phyloP scores from a whole-genome alignment of 2,329 filamentous ascomycete species.

The Diaporthe sp. region DNA sequence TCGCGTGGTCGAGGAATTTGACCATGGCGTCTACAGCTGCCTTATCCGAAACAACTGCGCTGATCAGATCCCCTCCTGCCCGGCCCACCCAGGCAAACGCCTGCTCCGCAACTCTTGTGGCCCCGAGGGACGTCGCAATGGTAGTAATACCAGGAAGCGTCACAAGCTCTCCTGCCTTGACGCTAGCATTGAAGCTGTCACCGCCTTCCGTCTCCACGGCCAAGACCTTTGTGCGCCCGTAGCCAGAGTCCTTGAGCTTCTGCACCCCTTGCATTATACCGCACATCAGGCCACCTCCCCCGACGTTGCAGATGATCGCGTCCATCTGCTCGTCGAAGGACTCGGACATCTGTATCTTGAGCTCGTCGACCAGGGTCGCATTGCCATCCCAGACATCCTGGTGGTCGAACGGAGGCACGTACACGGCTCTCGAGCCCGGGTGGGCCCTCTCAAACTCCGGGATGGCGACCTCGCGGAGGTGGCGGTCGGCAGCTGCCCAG shows the following conservation, averaged over 20 bases:
- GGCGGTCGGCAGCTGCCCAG: constrained; percentile 77
- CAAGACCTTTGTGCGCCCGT: constrained; percentile 61
- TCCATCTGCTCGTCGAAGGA: constrained; percentile 57
- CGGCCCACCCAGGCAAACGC: constrained; percentile 70
- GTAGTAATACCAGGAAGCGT: constrained; percentile 78
- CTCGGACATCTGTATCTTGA: constrained; percentile 50
- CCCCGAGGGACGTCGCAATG: constrained; percentile 78
- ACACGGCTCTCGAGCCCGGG: constrained; percentile 60
- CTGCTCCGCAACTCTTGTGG: constrained; percentile 70
- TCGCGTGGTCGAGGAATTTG: constrained; percentile 83
- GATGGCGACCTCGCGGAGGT: constrained; percentile 61
- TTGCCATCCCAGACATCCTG: constrained; percentile 76
- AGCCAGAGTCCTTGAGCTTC: constrained; percentile 46
- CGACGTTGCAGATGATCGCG: constrained; percentile 76
- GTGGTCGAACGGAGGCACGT: constrained; percentile 77
- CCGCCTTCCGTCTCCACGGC: constrained; percentile 82
- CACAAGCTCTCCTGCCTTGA: constrained; percentile 66
- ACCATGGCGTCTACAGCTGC: constrained; percentile 85
- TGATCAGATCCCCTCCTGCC: constrained; percentile 58
- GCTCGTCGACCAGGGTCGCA: constrained; percentile 65
- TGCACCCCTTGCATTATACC: constrained; percentile 75
- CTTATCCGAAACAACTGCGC: constrained; percentile 76
- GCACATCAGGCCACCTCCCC: constrained; percentile 78
- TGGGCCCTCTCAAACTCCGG: constrained; percentile 57
- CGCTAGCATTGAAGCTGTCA: constrained; percentile 70